Evolutionary conservation across 352 stramenopile species (phyloP), one percentile per base, ranked within the genome.

Genomic region (Phytophthora pinifolia): DNA sequence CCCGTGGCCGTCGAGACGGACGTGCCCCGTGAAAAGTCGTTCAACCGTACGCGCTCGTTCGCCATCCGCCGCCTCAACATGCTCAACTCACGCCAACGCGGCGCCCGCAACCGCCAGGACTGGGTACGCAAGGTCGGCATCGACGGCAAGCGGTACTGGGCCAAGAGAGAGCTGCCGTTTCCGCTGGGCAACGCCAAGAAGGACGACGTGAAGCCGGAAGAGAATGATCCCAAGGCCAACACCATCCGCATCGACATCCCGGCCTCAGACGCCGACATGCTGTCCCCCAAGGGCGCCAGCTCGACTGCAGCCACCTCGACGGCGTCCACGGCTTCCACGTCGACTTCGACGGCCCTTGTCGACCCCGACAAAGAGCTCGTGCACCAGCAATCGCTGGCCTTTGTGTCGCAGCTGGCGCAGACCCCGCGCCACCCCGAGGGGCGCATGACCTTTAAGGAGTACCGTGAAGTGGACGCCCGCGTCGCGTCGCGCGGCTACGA

Each of bases 401-500:
- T 94, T 62, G 84, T 94, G 48, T 94, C 84, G 44, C 84, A 94
- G 45, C 49, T 92, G 33, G 85, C 83, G 15, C 80, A 92, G 60
- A 93, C 85, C 5, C 85, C 85, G 3, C 71, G 83, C 9, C 83
- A 93, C 50, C 85, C 85, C 0, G 82, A 92, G 33, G 84, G 84
- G 27, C 83, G 84, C 42, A 92, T 94, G 82, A 92, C 82, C 25
- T 94, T 94, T 54, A 92, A 92, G 55, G 84, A 94, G 47, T 92
- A 93, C 64, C 76, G 81, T 25, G 85, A 94, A 74, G 85, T 94
- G 25, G 84, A 94, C 54, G 84, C 84, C 1, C 80, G 82, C 44
- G 80, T 94, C 46, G 84, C 84, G 4, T 94, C 84, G 33, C 76
- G 83, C 20, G 85, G 85, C 6, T 94, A 94, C 60, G 85, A 94